Percentiles rank a stretch among this genome's conserved stretches.
Conservation (phyloP, 352 stramenopile genomes). For the Phytopythium mirpurense region DNA sequence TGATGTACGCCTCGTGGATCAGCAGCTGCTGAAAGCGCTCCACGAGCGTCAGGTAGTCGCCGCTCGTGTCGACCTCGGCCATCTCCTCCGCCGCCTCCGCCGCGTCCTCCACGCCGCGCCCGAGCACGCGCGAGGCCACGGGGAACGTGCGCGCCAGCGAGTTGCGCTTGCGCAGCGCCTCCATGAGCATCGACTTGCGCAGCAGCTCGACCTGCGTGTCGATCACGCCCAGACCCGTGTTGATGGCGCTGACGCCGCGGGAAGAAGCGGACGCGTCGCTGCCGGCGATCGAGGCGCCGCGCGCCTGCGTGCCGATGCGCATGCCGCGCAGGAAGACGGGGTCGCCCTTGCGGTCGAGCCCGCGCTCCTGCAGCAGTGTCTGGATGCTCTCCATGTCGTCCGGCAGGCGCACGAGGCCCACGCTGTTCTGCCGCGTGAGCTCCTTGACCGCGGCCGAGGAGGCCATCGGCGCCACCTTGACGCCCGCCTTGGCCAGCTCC, state of each 20-base stretch:
- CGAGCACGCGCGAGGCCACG: slow-evolving; percentile 37
- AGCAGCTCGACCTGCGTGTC: slow-evolving; percentile 64
- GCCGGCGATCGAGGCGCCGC: not conserved
- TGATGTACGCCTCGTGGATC: slow-evolving; percentile 66
- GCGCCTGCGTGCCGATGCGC: slow-evolving; percentile 49
- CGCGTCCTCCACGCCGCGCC: too few relatives aligned
- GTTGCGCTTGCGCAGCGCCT: slow-evolving; percentile 64
- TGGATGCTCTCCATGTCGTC: slow-evolving; percentile 37
- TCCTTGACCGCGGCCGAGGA: slow-evolving; percentile 40
- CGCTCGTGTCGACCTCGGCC: slow-evolving; percentile 57
- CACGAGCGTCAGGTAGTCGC: slow-evolving; percentile 61
- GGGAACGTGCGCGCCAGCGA: slow-evolving; percentile 67
- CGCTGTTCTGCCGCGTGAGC: slow-evolving; percentile 50
- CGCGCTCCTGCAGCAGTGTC: slow-evolving; percentile 30
- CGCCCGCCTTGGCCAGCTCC: slow-evolving; percentile 26
- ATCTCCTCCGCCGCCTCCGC: slow-evolving; percentile 19
- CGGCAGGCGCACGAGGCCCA: slow-evolving; percentile 48
- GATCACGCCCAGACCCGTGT: slow-evolving; percentile 49
- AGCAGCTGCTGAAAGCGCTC: slow-evolving; percentile 60
- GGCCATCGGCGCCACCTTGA: slow-evolving; percentile 40
- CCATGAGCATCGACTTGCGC: slow-evolving; percentile 53
- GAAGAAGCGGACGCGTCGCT: not conserved
- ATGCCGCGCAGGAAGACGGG: slow-evolving; percentile 51
- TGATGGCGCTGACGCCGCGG: slow-evolving; percentile 12
- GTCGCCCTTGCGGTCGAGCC: slow-evolving; percentile 62